Conservation (phyloP, 2,329 filamentous ascomycete genomes). For the Epichloe typhina region DNA sequence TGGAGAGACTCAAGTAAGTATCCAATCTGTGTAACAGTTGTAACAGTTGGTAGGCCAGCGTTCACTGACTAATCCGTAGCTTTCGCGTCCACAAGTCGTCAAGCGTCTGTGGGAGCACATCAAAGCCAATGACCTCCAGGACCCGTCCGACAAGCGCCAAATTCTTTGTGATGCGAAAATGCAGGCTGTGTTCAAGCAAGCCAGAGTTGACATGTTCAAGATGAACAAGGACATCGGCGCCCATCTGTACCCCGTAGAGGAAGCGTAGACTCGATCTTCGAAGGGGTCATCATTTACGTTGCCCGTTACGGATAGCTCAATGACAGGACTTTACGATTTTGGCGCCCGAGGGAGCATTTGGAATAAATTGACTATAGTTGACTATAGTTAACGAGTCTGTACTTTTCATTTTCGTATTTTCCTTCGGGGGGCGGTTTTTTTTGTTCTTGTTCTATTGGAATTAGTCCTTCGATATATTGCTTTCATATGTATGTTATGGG, state of each 20-base stretch:
- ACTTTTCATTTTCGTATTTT: conserved; percentile 1
- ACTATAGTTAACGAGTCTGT: background rate
- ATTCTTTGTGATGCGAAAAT: conserved; percentile 87
- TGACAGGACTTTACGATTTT: background rate
- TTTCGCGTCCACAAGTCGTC: conserved; percentile 88
- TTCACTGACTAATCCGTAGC: conserved; percentile 30
- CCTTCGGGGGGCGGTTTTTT: background rate
- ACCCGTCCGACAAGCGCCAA: conserved; percentile 80
- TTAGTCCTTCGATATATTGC: background rate
- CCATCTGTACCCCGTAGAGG: conserved; percentile 77
- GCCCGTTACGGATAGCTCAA: background rate
- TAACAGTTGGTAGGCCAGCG: background rate
- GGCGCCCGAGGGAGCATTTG: conserved; percentile 8
- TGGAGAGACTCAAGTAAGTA: conserved; percentile 51
- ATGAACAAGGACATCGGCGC: conserved; percentile 95
- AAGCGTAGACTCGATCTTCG: conserved; percentile 28
- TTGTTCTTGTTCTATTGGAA: background rate
- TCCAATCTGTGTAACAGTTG: background rate
- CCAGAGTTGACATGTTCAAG: conserved; percentile 94
- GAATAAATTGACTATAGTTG: background rate
- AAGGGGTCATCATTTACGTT: background rate
- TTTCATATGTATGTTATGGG: conserved; percentile 1
- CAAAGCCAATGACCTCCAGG: conserved; percentile 76
- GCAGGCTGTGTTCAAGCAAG: conserved; percentile 82
- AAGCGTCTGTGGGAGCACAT: conserved; percentile 96